A percentile compares a stretch with the other conserved stretches of the same genome.
Evolutionary conservation across 192 early-diverging fungal genomes (phyloP).

Genomic region (Gonapodya sp.): DNA sequence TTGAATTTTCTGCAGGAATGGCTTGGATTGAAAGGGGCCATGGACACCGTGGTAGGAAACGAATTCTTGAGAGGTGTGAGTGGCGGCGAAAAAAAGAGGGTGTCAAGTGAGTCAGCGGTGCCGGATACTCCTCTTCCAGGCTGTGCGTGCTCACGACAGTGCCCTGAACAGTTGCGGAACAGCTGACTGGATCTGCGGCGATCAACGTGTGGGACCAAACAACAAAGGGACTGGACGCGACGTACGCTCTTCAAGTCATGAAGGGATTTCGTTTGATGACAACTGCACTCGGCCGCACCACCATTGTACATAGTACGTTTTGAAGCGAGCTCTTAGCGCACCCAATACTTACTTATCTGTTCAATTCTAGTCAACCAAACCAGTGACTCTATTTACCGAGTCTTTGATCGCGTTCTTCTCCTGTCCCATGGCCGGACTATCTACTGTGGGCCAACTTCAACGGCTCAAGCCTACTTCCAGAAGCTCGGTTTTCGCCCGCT

Average conservation of each 20-base stretch:
- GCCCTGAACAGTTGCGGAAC: not conserved
- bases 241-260: constrained; percentile 3
- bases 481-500: constrained; percentile 53
- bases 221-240: constrained; percentile 2
- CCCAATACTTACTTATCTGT: not conserved
- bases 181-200: not conserved
- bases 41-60: constrained; percentile 49
- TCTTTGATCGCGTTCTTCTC: constrained; percentile 63
- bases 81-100: constrained; percentile 71
- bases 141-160: not conserved
- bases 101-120: constrained; percentile 25
- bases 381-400: constrained; percentile 63
- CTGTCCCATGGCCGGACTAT: constrained; percentile 57
- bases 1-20: constrained; percentile 29
- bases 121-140: constrained; percentile 19
- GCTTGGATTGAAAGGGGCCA: constrained; percentile 20
- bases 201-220: not conserved
- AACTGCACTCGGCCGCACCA: not conserved
- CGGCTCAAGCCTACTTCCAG: constrained; percentile 54
- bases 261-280: constrained; percentile 4
- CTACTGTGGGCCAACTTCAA: constrained; percentile 53
- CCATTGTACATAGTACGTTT: constrained; percentile 14
- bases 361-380: constrained; percentile 44
- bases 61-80: constrained; percentile 67
- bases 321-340: not conserved